Percentiles rank a stretch among this genome's conserved stretches.
Evolutionary conservation across 2,329 filamentous ascomycete genomes (phyloP).

Genomic region (Diaporthe sp.): DNA sequence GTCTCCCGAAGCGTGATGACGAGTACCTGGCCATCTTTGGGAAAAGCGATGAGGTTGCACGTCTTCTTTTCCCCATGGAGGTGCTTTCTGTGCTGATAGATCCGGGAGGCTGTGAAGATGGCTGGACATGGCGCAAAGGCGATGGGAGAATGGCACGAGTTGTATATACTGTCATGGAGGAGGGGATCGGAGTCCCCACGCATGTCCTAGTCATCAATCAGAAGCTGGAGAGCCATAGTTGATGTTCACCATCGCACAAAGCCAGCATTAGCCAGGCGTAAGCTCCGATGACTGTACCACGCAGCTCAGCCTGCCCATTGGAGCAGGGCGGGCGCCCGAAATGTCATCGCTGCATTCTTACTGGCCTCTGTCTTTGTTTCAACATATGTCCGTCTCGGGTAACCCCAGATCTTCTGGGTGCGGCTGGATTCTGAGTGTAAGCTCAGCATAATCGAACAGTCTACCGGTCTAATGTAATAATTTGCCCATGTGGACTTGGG

Average conservation of each 20-base stretch:
- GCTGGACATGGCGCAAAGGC: conserved; percentile 12
- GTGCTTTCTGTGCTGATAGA: neutral
- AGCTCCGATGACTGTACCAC: conserved; percentile 27
- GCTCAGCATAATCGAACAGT: neutral
- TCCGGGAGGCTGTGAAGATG: neutral
- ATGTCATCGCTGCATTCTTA: conserved; percentile 12
- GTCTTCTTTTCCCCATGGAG: neutral
- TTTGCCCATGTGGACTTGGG: neutral
- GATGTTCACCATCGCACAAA: conserved; percentile 23
- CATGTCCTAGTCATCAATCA: conserved; percentile 6
- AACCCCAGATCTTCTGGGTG: conserved; percentile 23
- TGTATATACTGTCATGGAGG: conserved; percentile 11
- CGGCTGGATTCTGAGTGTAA: conserved; percentile 13
- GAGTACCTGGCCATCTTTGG: conserved; percentile 12
- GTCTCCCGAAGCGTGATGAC: conserved; percentile 27
- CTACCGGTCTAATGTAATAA: conserved; percentile 2
- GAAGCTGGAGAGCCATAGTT: neutral
- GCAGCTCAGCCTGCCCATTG: conserved; percentile 27
- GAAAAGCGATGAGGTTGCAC: neutral
- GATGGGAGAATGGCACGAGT: neutral
- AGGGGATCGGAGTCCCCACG: conserved; percentile 33
- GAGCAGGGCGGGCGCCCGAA: conserved; percentile 26
- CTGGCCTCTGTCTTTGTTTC: conserved; percentile 16
- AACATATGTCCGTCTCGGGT: conserved; percentile 35
- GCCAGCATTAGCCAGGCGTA: conserved; percentile 9